Evolutionary conservation across 2,329 filamentous ascomycete genomes (phyloP), one percentile per base, ranked within the genome.

Genomic region (Chaetomiaceae sp.): DNA sequence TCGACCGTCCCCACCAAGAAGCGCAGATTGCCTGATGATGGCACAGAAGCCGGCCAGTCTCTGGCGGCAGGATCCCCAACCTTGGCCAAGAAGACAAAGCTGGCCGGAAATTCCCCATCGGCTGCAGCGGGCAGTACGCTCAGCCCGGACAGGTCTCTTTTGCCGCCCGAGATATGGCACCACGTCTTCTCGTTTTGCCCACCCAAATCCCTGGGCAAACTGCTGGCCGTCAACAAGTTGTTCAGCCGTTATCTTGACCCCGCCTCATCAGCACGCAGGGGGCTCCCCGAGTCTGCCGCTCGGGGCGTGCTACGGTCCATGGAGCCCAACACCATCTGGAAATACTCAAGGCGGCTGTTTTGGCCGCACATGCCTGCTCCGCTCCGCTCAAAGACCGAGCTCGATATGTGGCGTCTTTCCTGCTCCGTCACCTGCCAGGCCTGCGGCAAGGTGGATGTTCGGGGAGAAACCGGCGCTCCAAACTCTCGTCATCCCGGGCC

Each of bases 341-440:
- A 76, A 60, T 69, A 73, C 54, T 84, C 86, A 57, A 78, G 86
- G 59, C 80, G 80, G 56, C 66, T 69, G 17, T 82, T 79, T 62
- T 78, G 78, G 68, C 79, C 79, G 20, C 75, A 75, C 54, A 79
- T 89, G 69, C 87, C 87, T 38, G 73, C 74, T 46, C 86, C 86
- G 22, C 70, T 91, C 40, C 68, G 70, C 42, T 75, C 73, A 48
- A 77, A 75, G 60, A 77, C 78, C 34, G 87, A 93, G 64, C 69
- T 86, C 53, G 77, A 83, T 34, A 90, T 90, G 85, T 88, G 87
- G 78, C 78, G 76, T 58, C 68, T 93, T 41, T 72, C 80, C 29
- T 81, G 79, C 62, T 75, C 78, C 38, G 68, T 60, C 24, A 65
- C 61, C 45, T 94, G 88, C 63, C 81, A 90, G 59, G 79, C 82